A percentile compares a stretch with the other conserved stretches of the same genome.
Conservation (phyloP, 1,284 basidiomycete genomes). For the Ganoderma lingzhi region DNA sequence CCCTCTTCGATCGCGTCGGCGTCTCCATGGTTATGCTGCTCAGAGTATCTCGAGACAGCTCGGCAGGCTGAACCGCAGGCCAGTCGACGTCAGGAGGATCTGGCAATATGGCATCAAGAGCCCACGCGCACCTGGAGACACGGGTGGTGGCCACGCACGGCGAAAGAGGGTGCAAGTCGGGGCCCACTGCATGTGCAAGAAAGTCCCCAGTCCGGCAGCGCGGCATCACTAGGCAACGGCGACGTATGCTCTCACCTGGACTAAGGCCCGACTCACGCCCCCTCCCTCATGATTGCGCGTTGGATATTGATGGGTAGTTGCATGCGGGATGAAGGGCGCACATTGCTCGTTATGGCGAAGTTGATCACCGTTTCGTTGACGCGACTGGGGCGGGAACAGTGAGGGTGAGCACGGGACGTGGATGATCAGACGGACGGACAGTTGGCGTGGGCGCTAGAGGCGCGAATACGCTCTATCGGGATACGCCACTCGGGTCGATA, state of each 20-base stretch:
- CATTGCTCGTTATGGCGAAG: background rate
- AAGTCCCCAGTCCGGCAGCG: background rate
- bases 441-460: background rate
- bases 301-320: background rate
- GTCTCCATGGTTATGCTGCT: conserved; percentile 3
- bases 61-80: background rate
- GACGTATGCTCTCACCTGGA: background rate
- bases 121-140: background rate
- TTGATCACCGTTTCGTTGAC: background rate
- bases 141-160: background rate
- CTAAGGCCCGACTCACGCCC: background rate
- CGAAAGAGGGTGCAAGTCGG: background rate
- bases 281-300: background rate
- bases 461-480: background rate
- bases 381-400: background rate
- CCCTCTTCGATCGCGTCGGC: background rate
- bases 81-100: background rate
- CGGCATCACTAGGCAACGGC: conserved; percentile 3
- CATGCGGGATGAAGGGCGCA: background rate
- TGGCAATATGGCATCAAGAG: background rate
- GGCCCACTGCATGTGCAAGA: background rate
- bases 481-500: conserved; percentile 1
- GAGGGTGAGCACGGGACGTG: background rate
- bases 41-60: background rate
- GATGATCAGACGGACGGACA: background rate